These are phyloP conservation scores for Penicillium sp. DNA, from an alignment of 2,329 filamentous ascomycete genomes.

Conservation along the genomic window DNA sequence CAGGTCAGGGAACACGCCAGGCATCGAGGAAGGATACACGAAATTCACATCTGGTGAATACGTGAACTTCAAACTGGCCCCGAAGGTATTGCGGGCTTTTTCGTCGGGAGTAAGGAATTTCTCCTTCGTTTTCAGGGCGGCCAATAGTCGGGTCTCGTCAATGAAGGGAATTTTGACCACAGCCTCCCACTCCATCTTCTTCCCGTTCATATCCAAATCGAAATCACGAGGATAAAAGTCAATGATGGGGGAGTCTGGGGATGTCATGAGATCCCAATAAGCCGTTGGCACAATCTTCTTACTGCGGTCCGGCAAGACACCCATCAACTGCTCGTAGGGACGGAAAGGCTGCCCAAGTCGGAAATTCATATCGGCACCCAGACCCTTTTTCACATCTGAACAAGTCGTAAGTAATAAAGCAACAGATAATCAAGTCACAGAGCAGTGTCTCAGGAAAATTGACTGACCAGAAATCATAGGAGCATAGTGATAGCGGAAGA, in stretches of 20 bases:
- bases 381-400: constrained; percentile 80
- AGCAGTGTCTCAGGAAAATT: background rate
- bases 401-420: constrained; percentile 23
- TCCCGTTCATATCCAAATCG: constrained; percentile 98
- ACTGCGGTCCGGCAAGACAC: constrained; percentile 93
- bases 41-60: constrained; percentile 77
- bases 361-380: constrained; percentile 87
- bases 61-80: constrained; percentile 89
- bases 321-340: constrained; percentile 97
- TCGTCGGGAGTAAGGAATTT: constrained; percentile 75
- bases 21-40: constrained; percentile 81
- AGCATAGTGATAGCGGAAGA: constrained; percentile 93
- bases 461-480: constrained; percentile 82
- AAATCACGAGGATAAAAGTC: constrained; percentile 99
- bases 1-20: constrained; percentile 88
- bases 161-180: constrained; percentile 99
- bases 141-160: constrained; percentile 80
- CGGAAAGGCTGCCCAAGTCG: constrained; percentile 91
- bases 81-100: constrained; percentile 82
- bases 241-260: constrained; percentile 84
- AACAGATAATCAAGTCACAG: background rate
- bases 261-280: constrained; percentile 93
- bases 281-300: constrained; percentile 90
- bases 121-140: constrained; percentile 85
- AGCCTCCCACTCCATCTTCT: constrained; percentile 99